Evolutionary conservation across 2,329 filamentous ascomycete species (phyloP).

Genomic region (Aspergillus bombycis): DNA sequence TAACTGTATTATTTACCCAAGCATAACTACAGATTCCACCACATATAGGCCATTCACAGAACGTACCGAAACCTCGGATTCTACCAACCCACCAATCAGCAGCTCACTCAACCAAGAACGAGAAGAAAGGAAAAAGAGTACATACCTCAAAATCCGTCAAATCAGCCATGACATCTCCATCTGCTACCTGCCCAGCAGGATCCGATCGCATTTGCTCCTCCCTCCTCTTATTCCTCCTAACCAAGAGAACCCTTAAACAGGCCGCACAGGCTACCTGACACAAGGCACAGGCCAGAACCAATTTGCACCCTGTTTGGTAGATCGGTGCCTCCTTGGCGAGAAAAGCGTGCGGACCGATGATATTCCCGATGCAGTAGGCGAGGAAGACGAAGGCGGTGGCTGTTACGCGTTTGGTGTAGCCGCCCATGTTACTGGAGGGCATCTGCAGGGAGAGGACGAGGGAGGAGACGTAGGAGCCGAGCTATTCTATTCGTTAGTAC

Average conservation of each 20-base stretch:
- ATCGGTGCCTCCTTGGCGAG: conserved; percentile 45
- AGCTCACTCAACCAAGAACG: background rate
- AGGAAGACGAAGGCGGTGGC: conserved; percentile 51
- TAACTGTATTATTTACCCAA: background rate
- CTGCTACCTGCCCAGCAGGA: background rate
- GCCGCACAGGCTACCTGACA: conserved; percentile 25
- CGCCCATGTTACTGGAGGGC: conserved; percentile 47
- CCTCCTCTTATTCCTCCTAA: conserved; percentile 23
- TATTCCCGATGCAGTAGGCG: conserved; percentile 48
- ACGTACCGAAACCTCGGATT: conserved; percentile 12
- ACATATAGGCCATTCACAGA: background rate
- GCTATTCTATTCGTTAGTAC: conserved; percentile 5
- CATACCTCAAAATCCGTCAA: conserved; percentile 34
- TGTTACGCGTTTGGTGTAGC: conserved; percentile 55
- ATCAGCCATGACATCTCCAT: conserved; percentile 24
- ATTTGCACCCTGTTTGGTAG: conserved; percentile 57
- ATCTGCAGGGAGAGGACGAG: conserved; percentile 56
- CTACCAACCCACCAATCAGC: background rate
- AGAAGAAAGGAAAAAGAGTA: background rate
- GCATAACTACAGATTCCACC: background rate
- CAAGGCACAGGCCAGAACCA: conserved; percentile 46
- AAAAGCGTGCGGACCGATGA: conserved; percentile 53
- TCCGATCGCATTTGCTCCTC: conserved; percentile 19
- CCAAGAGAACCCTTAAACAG: conserved; percentile 22
- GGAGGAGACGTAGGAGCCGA: conserved; percentile 53